A percentile compares a stretch with the other conserved stretches of the same genome.
Evolutionary conservation across 495 filamentous ascomycete species (phyloP).

Genomic region (Podospora pseudopauciseta): DNA sequence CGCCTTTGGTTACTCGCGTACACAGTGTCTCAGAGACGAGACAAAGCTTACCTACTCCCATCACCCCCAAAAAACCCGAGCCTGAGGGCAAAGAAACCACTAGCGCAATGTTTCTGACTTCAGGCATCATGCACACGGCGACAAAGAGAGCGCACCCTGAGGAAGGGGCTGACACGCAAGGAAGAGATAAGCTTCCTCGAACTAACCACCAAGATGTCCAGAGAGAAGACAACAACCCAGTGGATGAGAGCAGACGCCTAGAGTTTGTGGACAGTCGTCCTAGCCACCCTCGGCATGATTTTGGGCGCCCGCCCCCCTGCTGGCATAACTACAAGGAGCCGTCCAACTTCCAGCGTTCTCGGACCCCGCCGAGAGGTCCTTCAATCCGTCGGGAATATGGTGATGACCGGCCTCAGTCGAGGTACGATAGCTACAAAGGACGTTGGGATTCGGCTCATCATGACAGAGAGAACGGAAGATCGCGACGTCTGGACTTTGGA

Average conservation of each 20-base stretch:
- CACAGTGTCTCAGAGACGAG: not conserved
- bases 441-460: not conserved
- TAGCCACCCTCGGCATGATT: not conserved
- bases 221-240: not conserved
- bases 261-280: not conserved
- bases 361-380: not conserved
- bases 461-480: not conserved
- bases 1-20: not conserved
- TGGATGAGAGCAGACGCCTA: not conserved
- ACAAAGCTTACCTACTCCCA: slow-evolving; percentile 7
- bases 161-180: not conserved
- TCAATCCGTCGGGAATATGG: not conserved
- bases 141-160: not conserved
- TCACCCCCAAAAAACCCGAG: slow-evolving; percentile 15
- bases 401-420: not conserved
- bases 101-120: not conserved
- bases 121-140: not conserved
- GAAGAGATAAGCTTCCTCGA: not conserved
- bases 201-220: not conserved
- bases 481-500: not conserved
- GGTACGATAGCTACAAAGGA: not conserved
- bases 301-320: too few relatives aligned
- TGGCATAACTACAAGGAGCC: not conserved
- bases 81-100: not conserved
- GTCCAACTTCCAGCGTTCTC: not conserved